Conservation (phyloP, 805 yeast genomes). For the Candida coquimbonensis region DNA sequence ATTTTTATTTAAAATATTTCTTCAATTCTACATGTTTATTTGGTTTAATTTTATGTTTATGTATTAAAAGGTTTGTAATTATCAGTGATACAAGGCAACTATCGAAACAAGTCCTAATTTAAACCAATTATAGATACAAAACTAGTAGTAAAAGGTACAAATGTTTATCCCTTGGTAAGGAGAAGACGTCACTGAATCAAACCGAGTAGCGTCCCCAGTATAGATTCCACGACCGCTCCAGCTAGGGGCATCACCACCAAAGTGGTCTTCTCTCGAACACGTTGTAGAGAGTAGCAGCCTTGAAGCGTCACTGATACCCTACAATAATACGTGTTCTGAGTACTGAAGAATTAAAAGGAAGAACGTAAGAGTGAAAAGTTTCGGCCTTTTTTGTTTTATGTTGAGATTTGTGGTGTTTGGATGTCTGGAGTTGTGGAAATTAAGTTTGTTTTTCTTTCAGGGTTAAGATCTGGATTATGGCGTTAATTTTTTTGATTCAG, state of each 20-base stretch:
- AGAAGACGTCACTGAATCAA: conserved; percentile 25
- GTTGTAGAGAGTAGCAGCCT: conserved; percentile 26
- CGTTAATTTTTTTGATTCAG: background rate
- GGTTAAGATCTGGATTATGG: background rate
- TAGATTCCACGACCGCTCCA: conserved; percentile 24
- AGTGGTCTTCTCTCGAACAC: conserved; percentile 20
- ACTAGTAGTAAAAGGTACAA: background rate
- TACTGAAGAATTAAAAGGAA: background rate
- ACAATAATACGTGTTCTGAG: conserved; percentile 23
- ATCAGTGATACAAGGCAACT: too few relatives aligned
- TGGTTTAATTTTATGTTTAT: background rate
- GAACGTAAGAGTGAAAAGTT: conserved; percentile 1
- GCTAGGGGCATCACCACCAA: conserved; percentile 23
- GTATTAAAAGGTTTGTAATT: too few relatives aligned
- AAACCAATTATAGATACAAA: too few relatives aligned
- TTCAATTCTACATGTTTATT: background rate
- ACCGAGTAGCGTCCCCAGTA: conserved; percentile 11
- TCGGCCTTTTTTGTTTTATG: background rate
- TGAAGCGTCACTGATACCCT: conserved; percentile 21
- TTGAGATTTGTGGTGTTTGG: conserved; percentile 4
- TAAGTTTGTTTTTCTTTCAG: background rate
- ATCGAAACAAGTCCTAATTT: too few relatives aligned
- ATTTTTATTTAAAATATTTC: background rate
- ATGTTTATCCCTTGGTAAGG: conserved; percentile 32
- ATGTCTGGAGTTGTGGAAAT: too few relatives aligned